Evolutionary conservation across 768 basidiomycete species (phyloP).

Genomic region (Psilocybe cyanescens): DNA sequence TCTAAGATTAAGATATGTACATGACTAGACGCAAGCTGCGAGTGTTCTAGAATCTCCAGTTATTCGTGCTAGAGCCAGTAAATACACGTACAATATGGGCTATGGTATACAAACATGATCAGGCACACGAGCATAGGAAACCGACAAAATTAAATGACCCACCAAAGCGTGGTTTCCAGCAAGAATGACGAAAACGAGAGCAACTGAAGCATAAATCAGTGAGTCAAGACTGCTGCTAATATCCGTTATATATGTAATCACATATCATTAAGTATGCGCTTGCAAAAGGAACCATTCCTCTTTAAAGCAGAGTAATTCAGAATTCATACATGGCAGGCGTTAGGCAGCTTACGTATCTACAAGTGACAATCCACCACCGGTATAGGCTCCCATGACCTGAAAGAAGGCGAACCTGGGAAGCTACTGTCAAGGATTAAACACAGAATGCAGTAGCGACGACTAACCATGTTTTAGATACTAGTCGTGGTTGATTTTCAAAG

Average conservation of each 20-base stretch:
- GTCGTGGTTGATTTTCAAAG: conserved; percentile 49
- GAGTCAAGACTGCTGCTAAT: background rate
- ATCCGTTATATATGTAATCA: background rate
- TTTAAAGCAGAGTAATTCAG: conserved; percentile 14
- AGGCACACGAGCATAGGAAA: no score
- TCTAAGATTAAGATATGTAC: conserved; percentile 37
- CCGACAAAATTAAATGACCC: conserved; percentile 26
- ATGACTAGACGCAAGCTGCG: conserved; percentile 64
- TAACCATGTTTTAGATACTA: conserved; percentile 63
- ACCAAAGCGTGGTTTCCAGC: conserved; percentile 82
- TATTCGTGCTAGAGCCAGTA: background rate
- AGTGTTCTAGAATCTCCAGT: background rate
- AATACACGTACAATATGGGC: conserved; percentile 60
- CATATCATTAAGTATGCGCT: conserved; percentile 64
- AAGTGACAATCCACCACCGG: conserved; percentile 71
- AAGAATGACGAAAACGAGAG: conserved; percentile 64
- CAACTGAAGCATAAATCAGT: conserved; percentile 34
- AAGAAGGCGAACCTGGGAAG: conserved; percentile 46
- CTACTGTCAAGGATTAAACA: background rate
- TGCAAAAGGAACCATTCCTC: conserved; percentile 75
- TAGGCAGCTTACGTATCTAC: conserved; percentile 50
- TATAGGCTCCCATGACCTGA: conserved; percentile 54
- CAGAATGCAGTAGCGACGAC: background rate
- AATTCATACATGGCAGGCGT: background rate
- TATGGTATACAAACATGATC: conserved; percentile 18